Conservation (phyloP, 1,139 yeast species). For the Pichia norvegensis region DNA sequence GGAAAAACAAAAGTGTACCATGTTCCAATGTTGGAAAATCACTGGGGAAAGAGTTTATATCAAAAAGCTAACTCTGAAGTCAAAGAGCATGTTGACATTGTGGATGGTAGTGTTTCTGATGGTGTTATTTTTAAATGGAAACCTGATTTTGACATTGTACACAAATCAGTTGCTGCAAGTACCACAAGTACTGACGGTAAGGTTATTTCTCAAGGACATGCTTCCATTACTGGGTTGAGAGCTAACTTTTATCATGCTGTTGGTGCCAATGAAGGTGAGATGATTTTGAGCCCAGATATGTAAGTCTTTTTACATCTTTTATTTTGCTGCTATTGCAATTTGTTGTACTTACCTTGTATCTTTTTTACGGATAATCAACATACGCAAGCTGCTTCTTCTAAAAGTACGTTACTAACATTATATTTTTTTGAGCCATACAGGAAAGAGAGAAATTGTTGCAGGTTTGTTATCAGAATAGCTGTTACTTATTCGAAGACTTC, state of each 20-base stretch:
- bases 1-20: slow-evolving; percentile 52
- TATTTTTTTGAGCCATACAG: neutral
- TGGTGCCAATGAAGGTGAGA: slow-evolving; percentile 37
- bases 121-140: slow-evolving; percentile 60
- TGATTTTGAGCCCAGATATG: slow-evolving; percentile 20
- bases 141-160: slow-evolving; percentile 72
- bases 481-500: slow-evolving; percentile 30
- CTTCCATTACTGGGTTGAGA: slow-evolving; percentile 74
- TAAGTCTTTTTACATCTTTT: slow-evolving; percentile 4
- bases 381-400: neutral
- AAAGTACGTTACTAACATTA: neutral
- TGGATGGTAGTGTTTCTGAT: slow-evolving; percentile 35
- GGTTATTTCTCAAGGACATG: slow-evolving; percentile 42
- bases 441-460: neutral
- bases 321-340: neutral
- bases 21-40: slow-evolving; percentile 72
- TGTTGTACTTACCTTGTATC: neutral
- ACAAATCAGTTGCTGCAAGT: slow-evolving; percentile 48
- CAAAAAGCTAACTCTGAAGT: slow-evolving; percentile 7
- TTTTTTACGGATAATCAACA: neutral
- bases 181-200: slow-evolving; percentile 46
- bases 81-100: slow-evolving; percentile 34
- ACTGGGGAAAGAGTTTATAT: slow-evolving; percentile 46
- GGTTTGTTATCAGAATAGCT: slow-evolving; percentile 4
- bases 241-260: slow-evolving; percentile 64